Conservation (phyloP, 306 rosid genomes). For the Ochetophila trinervis region DNA sequence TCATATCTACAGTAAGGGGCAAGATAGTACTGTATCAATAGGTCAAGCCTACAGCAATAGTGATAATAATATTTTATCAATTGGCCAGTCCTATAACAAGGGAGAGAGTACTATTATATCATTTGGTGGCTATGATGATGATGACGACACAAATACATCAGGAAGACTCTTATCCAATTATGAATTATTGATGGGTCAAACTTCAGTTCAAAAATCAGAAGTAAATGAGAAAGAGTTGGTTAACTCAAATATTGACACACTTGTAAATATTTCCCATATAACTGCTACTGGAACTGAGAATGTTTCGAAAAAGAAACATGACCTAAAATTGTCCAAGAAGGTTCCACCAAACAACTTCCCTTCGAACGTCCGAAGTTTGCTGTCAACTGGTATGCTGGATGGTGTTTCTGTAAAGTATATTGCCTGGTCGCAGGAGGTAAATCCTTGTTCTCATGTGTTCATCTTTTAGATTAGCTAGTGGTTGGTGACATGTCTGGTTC, state of each 20-base stretch:
- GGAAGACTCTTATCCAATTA: conserved; percentile 38
- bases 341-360: conserved; percentile 69
- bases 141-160: conserved; percentile 40
- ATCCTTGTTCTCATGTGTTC: conserved; percentile 38
- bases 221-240: conserved; percentile 39
- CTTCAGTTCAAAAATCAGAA: conserved; percentile 36
- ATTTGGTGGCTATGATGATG: conserved; percentile 63
- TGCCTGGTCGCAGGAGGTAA: conserved; percentile 85
- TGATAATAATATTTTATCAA: conserved; percentile 30
- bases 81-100: conserved; percentile 43
- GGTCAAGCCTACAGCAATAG: conserved; percentile 30
- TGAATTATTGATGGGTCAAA: conserved; percentile 53
- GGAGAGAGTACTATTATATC: conserved; percentile 77
- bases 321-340: conserved; percentile 51
- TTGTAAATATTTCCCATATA: conserved; percentile 25
- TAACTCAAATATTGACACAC: conserved; percentile 29
- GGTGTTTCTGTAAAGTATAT: conserved; percentile 78
- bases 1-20: conserved; percentile 39
- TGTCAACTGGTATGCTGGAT: conserved; percentile 87
- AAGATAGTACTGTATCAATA: conserved; percentile 29
- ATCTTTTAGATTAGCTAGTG: conserved; percentile 38
- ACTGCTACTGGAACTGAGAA: conserved; percentile 36
- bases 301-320: conserved; percentile 45
- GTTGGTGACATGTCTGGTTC: conserved; percentile 45
- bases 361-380: conserved; percentile 72